phyloP scores from a whole-genome alignment of 2,329 filamentous ascomycete species.

The Colletotrichum neosansevieriae region DNA sequence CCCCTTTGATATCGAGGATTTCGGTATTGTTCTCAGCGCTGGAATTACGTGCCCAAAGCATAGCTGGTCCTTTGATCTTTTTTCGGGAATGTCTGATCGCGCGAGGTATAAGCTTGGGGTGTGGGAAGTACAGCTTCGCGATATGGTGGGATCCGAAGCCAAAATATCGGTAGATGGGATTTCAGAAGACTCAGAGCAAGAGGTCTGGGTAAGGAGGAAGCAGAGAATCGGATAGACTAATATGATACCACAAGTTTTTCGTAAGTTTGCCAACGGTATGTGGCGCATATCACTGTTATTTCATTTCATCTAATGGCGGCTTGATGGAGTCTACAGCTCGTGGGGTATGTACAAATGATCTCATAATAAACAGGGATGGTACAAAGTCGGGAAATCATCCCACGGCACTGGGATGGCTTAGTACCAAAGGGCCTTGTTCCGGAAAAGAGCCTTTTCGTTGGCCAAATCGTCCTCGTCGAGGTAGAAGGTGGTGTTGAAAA shows the following conservation, averaged over 20 bases:
- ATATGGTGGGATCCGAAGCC: background rate
- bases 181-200: constrained; percentile 42
- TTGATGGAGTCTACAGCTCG: too few species aligned
- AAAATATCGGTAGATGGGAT: background rate
- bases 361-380: background rate
- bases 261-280: background rate
- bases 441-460: constrained; percentile 20
- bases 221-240: constrained; percentile 49
- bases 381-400: too few species aligned
- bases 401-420: background rate
- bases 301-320: too few species aligned
- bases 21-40: constrained; percentile 71
- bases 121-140: constrained; percentile 72
- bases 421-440: constrained; percentile 24
- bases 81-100: constrained; percentile 71
- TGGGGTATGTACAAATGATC: background rate
- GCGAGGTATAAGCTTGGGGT: constrained; percentile 71
- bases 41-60: constrained; percentile 77
- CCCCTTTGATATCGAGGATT: constrained; percentile 80
- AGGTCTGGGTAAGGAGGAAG: constrained; percentile 60
- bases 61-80: constrained; percentile 78
- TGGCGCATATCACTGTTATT: background rate
- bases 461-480: constrained; percentile 20
- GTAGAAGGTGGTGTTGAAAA: constrained; percentile 28
- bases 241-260: constrained; percentile 1